Percentiles rank a stretch among this genome's conserved stretches.
These are phyloP conservation scores for Leishmania mexicana DNA, from an alignment of 208 protist species.

Conservation along the genomic window DNA sequence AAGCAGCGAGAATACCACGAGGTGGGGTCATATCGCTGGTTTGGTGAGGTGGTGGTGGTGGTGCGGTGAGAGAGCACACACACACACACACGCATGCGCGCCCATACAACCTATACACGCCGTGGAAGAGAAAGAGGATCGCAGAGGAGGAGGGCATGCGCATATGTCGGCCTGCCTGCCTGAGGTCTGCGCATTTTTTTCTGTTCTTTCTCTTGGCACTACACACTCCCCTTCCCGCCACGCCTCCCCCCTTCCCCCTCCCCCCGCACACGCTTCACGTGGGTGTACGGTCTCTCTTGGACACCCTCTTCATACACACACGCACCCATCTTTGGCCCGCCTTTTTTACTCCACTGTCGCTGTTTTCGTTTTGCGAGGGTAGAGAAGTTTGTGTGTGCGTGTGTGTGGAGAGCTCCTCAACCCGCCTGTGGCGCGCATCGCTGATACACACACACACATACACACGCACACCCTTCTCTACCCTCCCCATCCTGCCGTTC, in stretches of 20 bases:
- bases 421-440: background rate
- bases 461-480: background rate
- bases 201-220: background rate
- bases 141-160: background rate
- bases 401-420: background rate
- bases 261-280: background rate
- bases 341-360: background rate
- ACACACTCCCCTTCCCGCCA: no score
- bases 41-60: background rate
- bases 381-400: no score
- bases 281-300: background rate
- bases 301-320: slow-evolving; percentile 1
- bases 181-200: slow-evolving; percentile 1
- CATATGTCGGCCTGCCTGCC: background rate
- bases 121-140: background rate
- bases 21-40: background rate
- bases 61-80: background rate
- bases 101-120: background rate
- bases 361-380: background rate
- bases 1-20: background rate
- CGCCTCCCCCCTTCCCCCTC: background rate
- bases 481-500: no score
- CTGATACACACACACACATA: background rate
- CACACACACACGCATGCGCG: background rate
- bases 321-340: background rate